Evolutionary conservation across 345 rosid genomes (phyloP).

Genomic region (Kernera saxatilis): DNA sequence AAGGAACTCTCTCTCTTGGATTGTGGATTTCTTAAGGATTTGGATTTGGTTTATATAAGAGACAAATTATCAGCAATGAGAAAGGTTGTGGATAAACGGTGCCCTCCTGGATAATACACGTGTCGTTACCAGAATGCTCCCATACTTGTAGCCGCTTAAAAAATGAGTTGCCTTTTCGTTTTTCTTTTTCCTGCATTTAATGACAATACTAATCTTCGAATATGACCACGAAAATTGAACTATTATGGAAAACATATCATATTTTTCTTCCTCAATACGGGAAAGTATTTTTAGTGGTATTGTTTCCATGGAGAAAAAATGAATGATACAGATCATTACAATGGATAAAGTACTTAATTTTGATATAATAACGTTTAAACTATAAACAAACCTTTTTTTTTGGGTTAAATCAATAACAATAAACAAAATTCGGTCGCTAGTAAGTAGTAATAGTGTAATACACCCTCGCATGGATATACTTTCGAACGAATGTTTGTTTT

Average conservation of each 20-base stretch:
- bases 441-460: no score
- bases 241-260: neutral
- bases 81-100: conserved; percentile 7
- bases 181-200: neutral
- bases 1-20: neutral
- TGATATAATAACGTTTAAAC: neutral
- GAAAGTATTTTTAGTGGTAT: conserved; percentile 3
- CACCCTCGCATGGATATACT: no score
- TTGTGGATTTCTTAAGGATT: conserved; percentile 3
- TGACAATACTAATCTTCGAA: neutral
- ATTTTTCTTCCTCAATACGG: neutral
- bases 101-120: conserved; percentile 22
- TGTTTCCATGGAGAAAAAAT: neutral
- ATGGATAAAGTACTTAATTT: neutral
- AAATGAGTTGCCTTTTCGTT: neutral
- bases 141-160: conserved; percentile 28
- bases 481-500: no score
- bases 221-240: conserved; percentile 18
- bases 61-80: neutral
- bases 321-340: neutral
- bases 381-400: no score
- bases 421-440: no score
- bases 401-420: no score
- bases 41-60: conserved; percentile 23
- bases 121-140: conserved; percentile 3